These are phyloP conservation scores for Melanogaster broomeanus DNA, from an alignment of 768 basidiomycete genomes.

Conservation along the genomic window DNA sequence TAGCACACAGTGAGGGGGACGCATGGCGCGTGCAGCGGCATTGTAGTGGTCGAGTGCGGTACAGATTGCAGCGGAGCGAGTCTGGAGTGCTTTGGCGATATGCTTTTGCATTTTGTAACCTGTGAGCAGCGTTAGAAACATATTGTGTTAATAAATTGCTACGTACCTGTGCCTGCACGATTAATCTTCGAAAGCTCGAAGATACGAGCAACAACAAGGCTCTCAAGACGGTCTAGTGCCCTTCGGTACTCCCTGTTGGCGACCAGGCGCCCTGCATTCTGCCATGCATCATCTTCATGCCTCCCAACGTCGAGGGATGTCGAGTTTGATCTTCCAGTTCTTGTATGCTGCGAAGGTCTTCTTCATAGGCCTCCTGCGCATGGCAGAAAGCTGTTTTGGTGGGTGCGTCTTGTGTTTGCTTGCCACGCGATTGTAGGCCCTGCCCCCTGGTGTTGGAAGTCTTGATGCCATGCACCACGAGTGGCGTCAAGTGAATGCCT, in stretches of 20 bases:
- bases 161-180: constrained; percentile 16
- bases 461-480: not conserved
- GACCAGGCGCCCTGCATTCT: not conserved
- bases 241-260: constrained; percentile 4
- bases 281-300: constrained; percentile 12
- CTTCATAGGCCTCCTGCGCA: constrained; percentile 7
- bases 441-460: not conserved
- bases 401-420: not conserved
- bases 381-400: constrained; percentile 3
- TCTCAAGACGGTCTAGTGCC: constrained; percentile 14
- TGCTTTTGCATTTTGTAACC: constrained; percentile 7
- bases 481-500: not conserved
- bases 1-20: constrained; percentile 2
- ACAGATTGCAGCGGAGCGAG: constrained; percentile 6
- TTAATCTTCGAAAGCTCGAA: constrained; percentile 26
- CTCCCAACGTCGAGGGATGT: constrained; percentile 12
- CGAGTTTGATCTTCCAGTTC: constrained; percentile 23
- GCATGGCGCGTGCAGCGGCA: too few species aligned
- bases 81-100: constrained; percentile 3
- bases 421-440: not conserved
- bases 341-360: constrained; percentile 10
- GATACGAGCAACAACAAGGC: constrained; percentile 11
- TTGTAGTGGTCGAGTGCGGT: constrained; percentile 10
- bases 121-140: not conserved
- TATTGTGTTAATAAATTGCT: not conserved